Evolutionary conservation across 768 basidiomycete species (phyloP).

Genomic region (Tricholoma sp.): DNA sequence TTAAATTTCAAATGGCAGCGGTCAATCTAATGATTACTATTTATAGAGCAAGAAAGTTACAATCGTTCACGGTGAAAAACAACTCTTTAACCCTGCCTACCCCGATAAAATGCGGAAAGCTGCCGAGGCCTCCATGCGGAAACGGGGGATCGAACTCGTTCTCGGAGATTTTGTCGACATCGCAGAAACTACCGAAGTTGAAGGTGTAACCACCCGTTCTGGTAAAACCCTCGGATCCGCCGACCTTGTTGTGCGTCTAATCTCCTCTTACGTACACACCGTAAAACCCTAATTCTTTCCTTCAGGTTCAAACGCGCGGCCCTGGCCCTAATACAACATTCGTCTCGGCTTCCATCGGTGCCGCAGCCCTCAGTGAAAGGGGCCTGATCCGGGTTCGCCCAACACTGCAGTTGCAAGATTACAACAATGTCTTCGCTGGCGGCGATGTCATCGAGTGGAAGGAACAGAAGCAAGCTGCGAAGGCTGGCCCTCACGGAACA

Average conservation of each 20-base stretch:
- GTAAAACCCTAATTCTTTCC: neutral
- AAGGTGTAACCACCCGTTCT: conserved; percentile 42
- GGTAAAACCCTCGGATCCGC: conserved; percentile 42
- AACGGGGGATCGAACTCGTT: conserved; percentile 45
- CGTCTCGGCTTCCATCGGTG: conserved; percentile 35
- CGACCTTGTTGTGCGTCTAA: conserved; percentile 51
- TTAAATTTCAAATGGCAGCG: neutral
- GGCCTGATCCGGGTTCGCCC: conserved; percentile 48
- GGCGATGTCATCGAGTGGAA: conserved; percentile 63
- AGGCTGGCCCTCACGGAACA: conserved; percentile 38
- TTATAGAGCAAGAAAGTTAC: conserved; percentile 46
- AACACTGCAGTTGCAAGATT: conserved; percentile 48
- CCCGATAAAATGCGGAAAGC: conserved; percentile 48
- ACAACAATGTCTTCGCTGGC: conserved; percentile 56
- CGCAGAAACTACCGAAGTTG: conserved; percentile 33
- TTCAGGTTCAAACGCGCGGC: conserved; percentile 36
- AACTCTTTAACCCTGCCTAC: conserved; percentile 54
- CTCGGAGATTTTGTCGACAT: conserved; percentile 52
- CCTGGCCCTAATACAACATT: conserved; percentile 49
- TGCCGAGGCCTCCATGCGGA: conserved; percentile 34
- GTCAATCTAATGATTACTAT: conserved; percentile 13
- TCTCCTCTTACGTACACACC: neutral
- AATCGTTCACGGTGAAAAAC: conserved; percentile 50
- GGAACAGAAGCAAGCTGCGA: conserved; percentile 57
- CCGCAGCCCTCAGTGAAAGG: conserved; percentile 29